These are phyloP conservation scores for Oryza australiensis DNA, from an alignment of 176 grass and related monocot species.

Conservation along the genomic window DNA sequence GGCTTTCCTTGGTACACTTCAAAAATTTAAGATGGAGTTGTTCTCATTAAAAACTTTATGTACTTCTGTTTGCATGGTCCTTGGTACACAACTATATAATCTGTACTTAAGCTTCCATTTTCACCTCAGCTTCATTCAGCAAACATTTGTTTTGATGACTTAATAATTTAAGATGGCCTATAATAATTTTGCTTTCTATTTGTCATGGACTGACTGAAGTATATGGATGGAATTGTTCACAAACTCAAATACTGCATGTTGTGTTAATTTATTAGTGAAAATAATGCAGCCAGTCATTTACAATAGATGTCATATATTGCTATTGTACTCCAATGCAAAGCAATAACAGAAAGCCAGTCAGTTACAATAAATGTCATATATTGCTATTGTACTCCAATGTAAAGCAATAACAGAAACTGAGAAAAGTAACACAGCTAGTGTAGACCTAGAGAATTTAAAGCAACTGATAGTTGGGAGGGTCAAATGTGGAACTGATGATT, in stretches of 20 bases:
- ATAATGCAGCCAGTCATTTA: background rate
- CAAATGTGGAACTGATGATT: background rate
- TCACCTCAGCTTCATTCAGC: background rate
- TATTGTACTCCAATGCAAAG: background rate
- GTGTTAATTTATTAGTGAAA: background rate
- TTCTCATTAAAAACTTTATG: background rate
- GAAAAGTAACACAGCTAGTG: background rate
- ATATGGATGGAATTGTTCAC: background rate
- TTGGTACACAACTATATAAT: conserved; percentile 9
- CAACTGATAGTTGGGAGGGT: background rate
- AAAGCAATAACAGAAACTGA: background rate
- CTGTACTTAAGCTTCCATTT: conserved; percentile 6
- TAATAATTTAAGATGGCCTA: background rate
- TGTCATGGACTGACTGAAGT: background rate
- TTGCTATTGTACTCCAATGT: background rate
- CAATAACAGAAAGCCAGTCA: background rate
- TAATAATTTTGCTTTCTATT: conserved; percentile 1
- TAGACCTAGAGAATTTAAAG: conserved; percentile 24
- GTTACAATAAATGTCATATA: background rate
- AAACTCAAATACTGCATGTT: background rate
- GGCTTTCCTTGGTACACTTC: background rate
- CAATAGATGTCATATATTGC: background rate
- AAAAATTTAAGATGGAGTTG: background rate
- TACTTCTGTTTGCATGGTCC: background rate
- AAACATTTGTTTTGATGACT: conserved; percentile 9